Percentiles rank a stretch among this genome's conserved stretches.
Evolutionary conservation across 495 filamentous ascomycete species (phyloP).

Genomic region (Pseudoneurospora amorphoporcata): DNA sequence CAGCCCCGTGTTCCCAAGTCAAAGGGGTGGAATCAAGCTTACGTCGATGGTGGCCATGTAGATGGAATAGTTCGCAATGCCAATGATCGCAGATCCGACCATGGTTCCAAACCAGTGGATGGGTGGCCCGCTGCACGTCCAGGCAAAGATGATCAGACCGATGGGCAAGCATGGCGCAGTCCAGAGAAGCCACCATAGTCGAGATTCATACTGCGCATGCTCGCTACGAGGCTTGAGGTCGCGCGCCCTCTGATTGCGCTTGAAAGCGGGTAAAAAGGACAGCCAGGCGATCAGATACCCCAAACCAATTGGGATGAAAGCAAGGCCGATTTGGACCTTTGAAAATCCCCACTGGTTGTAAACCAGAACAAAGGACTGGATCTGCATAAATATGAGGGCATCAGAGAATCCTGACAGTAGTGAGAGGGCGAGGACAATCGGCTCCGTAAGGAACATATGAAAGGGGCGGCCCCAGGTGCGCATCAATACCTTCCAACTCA

Average conservation of each 20-base stretch:
- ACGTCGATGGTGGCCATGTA: conserved; percentile 71
- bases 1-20: background rate
- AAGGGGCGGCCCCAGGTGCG: conserved; percentile 62
- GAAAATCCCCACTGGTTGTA: conserved; percentile 56
- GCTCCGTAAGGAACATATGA: conserved; percentile 67
- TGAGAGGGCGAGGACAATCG: conserved; percentile 62
- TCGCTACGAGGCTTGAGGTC: conserved; percentile 45
- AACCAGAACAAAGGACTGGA: conserved; percentile 55
- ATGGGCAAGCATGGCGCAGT: conserved; percentile 56
- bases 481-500: conserved; percentile 45
- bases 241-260: conserved; percentile 43
- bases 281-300: conserved; percentile 57
- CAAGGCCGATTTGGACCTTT: conserved; percentile 43
- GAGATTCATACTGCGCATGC: conserved; percentile 48
- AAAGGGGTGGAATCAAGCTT: background rate
- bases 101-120: conserved; percentile 53
- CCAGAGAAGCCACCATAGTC: conserved; percentile 48
- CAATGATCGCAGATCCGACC: conserved; percentile 50
- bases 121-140: conserved; percentile 52
- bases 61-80: conserved; percentile 60
- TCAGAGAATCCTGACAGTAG: conserved; percentile 68
- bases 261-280: conserved; percentile 54
- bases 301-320: conserved; percentile 53
- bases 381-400: conserved; percentile 73
- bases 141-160: conserved; percentile 60